Percentiles rank a stretch among this genome's conserved stretches.
Conservation (phyloP, 495 filamentous ascomycete species). For the Penicillium roqueforti region DNA sequence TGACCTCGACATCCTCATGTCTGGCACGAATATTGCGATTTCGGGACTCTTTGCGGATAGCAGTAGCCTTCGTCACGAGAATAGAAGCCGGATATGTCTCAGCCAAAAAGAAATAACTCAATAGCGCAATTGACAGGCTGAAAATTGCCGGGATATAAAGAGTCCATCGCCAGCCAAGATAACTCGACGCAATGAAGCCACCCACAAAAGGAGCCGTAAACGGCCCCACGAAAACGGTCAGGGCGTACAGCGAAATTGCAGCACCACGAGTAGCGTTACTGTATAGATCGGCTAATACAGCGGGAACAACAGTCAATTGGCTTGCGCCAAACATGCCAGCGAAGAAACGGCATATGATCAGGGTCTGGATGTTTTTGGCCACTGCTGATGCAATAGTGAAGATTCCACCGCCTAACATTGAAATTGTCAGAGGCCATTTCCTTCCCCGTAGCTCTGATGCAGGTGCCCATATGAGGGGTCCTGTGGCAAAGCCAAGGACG, state of each 20-base stretch:
- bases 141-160: conserved; percentile 42
- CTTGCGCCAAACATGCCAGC: conserved; percentile 48
- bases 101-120: conserved; percentile 28
- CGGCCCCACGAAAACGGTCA: conserved; percentile 48
- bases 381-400: conserved; percentile 54
- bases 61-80: conserved; percentile 36
- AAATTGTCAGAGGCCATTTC: conserved; percentile 50
- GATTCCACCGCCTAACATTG: conserved; percentile 48
- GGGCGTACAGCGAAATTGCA: conserved; percentile 49
- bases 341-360: conserved; percentile 51
- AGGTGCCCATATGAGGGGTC: conserved; percentile 60
- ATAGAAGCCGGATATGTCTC: conserved; percentile 43
- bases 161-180: conserved; percentile 49
- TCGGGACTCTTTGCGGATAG: conserved; percentile 35
- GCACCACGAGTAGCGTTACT: conserved; percentile 44
- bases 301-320: conserved; percentile 48
- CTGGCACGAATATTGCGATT: conserved; percentile 49
- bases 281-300: conserved; percentile 50
- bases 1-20: conserved; percentile 45
- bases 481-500: conserved; percentile 51
- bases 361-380: conserved; percentile 54
- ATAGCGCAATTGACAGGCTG: conserved; percentile 22
- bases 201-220: conserved; percentile 46
- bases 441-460: conserved; percentile 73
- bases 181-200: conserved; percentile 38